phyloP scores from a whole-genome alignment of 2,329 filamentous ascomycete species.

The Fusarium foetens region DNA sequence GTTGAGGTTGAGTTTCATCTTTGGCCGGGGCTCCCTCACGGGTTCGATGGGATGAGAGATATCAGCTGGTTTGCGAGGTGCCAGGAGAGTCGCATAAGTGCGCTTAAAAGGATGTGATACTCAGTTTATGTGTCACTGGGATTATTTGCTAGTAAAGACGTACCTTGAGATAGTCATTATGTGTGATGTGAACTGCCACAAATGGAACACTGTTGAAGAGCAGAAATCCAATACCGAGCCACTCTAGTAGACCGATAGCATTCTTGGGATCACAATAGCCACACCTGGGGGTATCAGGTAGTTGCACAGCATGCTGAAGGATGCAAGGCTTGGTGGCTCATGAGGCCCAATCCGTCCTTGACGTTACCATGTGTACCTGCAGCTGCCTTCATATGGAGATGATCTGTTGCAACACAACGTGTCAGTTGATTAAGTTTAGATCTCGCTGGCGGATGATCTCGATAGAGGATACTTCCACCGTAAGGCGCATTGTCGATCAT shows the following conservation, averaged over 20 bases:
- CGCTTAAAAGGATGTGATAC: slow-evolving; percentile 4
- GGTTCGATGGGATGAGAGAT: slow-evolving; percentile 40
- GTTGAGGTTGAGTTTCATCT: slow-evolving; percentile 52
- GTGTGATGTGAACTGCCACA: too few relatives aligned
- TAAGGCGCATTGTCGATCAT: not conserved
- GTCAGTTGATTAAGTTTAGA: not conserved
- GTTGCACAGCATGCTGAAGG: not conserved
- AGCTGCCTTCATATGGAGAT: not conserved
- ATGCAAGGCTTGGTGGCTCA: not conserved
- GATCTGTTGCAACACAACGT: not conserved
- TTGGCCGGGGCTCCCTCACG: slow-evolving; percentile 54
- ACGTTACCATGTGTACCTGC: not conserved
- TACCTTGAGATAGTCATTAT: too few relatives aligned
- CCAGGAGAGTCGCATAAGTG: slow-evolving; percentile 5
- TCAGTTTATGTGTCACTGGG: not conserved
- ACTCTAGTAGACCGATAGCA: rapidly evolving
- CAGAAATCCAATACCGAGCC: too few relatives aligned
- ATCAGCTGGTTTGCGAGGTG: slow-evolving; percentile 10
- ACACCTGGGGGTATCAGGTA: not conserved
- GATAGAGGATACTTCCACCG: not conserved
- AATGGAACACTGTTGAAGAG: too few relatives aligned
- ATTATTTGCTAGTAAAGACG: too few relatives aligned
- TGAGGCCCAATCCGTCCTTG: not conserved
- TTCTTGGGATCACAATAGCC: not conserved
- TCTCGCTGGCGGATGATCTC: not conserved